Percentiles rank a stretch among this genome's conserved stretches.
These are phyloP conservation scores for Purpureocillium takamizusanense DNA, from an alignment of 2,329 filamentous ascomycete genomes.

Conservation along the genomic window DNA sequence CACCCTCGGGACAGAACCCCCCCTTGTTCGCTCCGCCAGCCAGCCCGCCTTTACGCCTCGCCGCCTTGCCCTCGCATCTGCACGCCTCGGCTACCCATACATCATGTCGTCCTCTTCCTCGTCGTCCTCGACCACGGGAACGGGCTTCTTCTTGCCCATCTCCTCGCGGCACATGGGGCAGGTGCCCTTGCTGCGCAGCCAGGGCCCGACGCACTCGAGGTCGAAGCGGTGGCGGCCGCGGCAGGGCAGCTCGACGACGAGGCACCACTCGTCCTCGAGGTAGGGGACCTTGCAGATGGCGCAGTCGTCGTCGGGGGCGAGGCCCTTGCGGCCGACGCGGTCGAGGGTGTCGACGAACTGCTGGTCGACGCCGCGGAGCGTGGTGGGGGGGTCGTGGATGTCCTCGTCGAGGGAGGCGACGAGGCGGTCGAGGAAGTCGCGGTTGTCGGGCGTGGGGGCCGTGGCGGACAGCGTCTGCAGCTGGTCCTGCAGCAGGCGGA, in stretches of 20 bases:
- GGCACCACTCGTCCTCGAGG: constrained; percentile 51
- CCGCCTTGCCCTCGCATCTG: background rate
- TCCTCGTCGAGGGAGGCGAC: constrained; percentile 37
- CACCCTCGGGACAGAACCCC: too few species aligned
- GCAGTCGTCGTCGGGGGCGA: constrained; percentile 44
- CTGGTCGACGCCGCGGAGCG: constrained; percentile 47
- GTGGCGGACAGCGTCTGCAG: constrained; percentile 40
- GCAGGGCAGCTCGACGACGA: constrained; percentile 58
- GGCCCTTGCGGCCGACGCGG: constrained; percentile 41
- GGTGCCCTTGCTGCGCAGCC: constrained; percentile 54
- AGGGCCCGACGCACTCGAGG: constrained; percentile 58
- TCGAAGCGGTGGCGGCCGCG: constrained; percentile 50
- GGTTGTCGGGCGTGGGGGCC: constrained; percentile 39
- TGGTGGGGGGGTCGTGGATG: constrained; percentile 41
- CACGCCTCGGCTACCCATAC: constrained; percentile 21
- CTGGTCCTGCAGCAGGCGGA: constrained; percentile 51
- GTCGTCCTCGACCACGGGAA: constrained; percentile 34
- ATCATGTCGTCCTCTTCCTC: constrained; percentile 43
- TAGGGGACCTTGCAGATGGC: constrained; percentile 56
- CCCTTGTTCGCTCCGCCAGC: too few species aligned
- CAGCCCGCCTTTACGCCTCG: background rate
- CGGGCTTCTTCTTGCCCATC: constrained; percentile 44
- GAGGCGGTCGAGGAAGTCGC: constrained; percentile 39
- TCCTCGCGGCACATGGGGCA: constrained; percentile 56
- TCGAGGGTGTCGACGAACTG: constrained; percentile 51